phyloP scores from a whole-genome alignment of 2,329 filamentous ascomycete species.

The Trichoderma lentiforme region DNA sequence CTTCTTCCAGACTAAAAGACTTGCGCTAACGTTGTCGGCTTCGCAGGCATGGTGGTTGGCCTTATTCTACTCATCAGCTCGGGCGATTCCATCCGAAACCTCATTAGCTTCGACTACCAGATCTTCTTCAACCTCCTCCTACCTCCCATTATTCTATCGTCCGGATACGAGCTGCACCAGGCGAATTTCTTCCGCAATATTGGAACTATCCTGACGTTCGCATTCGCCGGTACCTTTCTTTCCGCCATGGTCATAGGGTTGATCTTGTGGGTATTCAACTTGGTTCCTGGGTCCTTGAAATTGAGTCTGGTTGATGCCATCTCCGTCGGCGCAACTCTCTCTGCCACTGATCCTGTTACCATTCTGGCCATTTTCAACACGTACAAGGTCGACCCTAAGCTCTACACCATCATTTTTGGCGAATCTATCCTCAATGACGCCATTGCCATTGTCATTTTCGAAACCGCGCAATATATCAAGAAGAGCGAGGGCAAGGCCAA shows the following conservation, averaged over 20 bases:
- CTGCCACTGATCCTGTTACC: constrained; percentile 94
- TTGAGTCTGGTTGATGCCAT: constrained; percentile 95
- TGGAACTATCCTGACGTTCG: constrained; percentile 94
- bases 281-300: constrained; percentile 76
- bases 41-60: constrained; percentile 89
- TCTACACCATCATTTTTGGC: constrained; percentile 98
- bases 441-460: constrained; percentile 96
- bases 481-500: constrained; percentile 76
- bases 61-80: constrained; percentile 79
- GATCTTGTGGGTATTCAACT: constrained; percentile 84
- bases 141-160: constrained; percentile 96
- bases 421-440: constrained; percentile 98
- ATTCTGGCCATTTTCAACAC: constrained; percentile 98
- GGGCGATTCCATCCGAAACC: constrained; percentile 78
- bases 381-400: constrained; percentile 97
- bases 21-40: neutral
- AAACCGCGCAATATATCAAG: constrained; percentile 75
- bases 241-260: constrained; percentile 91
- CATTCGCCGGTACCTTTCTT: constrained; percentile 94
- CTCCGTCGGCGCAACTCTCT: constrained; percentile 91
- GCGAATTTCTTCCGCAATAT: constrained; percentile 99
- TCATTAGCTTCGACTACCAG: constrained; percentile 96
- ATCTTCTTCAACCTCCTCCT: constrained; percentile 99
- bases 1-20: neutral
- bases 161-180: constrained; percentile 95